Percentiles rank a stretch among this genome's conserved stretches.
Evolutionary conservation across 805 yeast genomes (phyloP).

Genomic region (Wickerhamiella lipophila): DNA sequence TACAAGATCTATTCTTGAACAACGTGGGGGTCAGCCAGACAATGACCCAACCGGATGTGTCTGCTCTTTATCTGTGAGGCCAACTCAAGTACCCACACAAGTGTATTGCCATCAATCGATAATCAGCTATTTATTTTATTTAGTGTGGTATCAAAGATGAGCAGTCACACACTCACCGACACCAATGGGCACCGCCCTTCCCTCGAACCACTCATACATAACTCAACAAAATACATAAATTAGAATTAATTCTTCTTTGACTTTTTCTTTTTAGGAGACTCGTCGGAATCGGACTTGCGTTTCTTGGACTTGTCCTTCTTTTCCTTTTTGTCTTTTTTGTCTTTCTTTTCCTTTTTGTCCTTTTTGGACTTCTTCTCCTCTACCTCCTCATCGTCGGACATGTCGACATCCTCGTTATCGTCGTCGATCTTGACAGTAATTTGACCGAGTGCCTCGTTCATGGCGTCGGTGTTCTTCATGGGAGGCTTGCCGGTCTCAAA

Average conservation of each 20-base stretch:
- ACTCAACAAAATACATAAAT: constrained; percentile 27
- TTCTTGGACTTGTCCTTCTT: constrained; percentile 38
- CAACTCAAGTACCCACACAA: no score
- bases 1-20: neutral
- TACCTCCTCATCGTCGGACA: constrained; percentile 27
- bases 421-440: constrained; percentile 31
- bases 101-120: no score
- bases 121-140: neutral
- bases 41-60: constrained; percentile 1
- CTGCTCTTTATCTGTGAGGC: constrained; percentile 3
- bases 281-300: constrained; percentile 28
- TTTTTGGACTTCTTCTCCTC: constrained; percentile 31
- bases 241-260: constrained; percentile 34
- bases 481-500: constrained; percentile 96
- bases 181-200: no score
- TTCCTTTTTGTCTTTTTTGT: constrained; percentile 40
- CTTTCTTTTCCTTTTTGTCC: constrained; percentile 37
- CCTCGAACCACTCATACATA: no score
- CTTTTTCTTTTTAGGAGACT: constrained; percentile 31
- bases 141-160: no score
- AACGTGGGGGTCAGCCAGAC: neutral
- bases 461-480: constrained; percentile 89
- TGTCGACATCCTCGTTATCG: constrained; percentile 37
- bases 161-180: no score
- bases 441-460: constrained; percentile 76